phyloP scores from a whole-genome alignment of 2,329 filamentous ascomycete genomes.

The Hypoxylon sp. region DNA sequence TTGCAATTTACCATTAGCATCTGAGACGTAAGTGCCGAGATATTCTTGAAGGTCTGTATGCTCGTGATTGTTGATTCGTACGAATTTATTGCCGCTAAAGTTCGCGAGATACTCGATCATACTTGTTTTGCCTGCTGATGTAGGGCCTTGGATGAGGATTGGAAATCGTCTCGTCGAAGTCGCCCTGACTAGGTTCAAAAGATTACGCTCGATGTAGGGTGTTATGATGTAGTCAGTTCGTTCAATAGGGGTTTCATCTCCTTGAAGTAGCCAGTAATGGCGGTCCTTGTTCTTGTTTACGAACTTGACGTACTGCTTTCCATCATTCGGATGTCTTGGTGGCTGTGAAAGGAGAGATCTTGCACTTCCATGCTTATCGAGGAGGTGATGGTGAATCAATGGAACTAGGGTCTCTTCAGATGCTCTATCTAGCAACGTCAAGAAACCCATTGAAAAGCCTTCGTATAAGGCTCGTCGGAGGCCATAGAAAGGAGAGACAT shows the following conservation, averaged over 20 bases:
- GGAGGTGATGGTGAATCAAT: constrained; percentile 80
- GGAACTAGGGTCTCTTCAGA: constrained; percentile 83
- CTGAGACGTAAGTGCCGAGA: constrained; percentile 91
- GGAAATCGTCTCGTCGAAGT: constrained; percentile 92
- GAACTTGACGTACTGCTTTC: constrained; percentile 81
- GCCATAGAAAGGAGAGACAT: constrained; percentile 84
- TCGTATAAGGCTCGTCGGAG: constrained; percentile 88
- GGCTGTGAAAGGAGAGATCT: constrained; percentile 80
- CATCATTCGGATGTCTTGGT: constrained; percentile 79
- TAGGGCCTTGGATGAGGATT: constrained; percentile 94
- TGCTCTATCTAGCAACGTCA: constrained; percentile 83
- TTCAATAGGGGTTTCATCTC: constrained; percentile 70
- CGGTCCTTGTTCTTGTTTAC: constrained; percentile 69
- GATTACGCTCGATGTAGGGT: constrained; percentile 90
- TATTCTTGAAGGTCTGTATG: constrained; percentile 99
- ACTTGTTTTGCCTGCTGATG: constrained; percentile 96
- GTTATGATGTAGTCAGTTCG: constrained; percentile 96
- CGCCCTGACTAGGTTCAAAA: constrained; percentile 92
- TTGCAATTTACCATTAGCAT: constrained; percentile 79
- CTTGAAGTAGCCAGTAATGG: constrained; percentile 90
- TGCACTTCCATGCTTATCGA: constrained; percentile 73
- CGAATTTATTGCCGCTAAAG: constrained; percentile 94
- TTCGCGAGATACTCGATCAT: constrained; percentile 99
- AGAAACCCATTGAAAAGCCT: constrained; percentile 97
- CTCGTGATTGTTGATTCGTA: constrained; percentile 99